Base-by-base conservation (phyloP, 768 basidiomycete species). In the Strobilomyces echinocephalus region DNA sequence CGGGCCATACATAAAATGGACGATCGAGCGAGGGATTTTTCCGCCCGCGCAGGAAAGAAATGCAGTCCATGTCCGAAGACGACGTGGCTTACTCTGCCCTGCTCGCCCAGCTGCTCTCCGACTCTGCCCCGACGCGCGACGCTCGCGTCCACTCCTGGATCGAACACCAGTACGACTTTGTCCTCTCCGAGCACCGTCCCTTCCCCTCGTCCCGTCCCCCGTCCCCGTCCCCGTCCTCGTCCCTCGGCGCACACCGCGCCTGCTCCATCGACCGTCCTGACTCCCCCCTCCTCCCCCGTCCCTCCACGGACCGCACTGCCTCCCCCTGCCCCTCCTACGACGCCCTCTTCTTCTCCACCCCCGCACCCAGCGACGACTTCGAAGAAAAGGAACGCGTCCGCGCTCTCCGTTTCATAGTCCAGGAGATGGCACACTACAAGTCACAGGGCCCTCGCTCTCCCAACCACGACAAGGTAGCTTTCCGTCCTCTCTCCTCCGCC, bases 131-230 rank as follows among this genome's bases (percentile, higher is more conserved):
- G 0, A 36, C 62, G 0, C 69, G 68, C 58, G 60, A 69, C 6
- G 65, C 67, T 0, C 63, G 68, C 8, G 64, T 69, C 0, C 69
- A 69, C 38, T 71, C 68, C 1, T 69, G 68, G 68, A 69, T 69
- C 21, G 68, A 69, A 40, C 69, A 71, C 28, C 68, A 69, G n/a
- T 69, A 69, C 46, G 69, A 69, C 60, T 69, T 69, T 63, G 68
- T 62, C 16, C 54, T 69, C 30, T 61, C 68, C 2, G 68, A 69
- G n/a, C 63, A 60, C 2, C 1, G 41, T 2, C 52, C 63, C 34
- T 12, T 30, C 12, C 53, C 43, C 20, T 38, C 51, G 2, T 56
- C 64, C 2, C 64, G 55, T 11, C 41, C 61, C 0, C 61, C 69
- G 1, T 68, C 68, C 0, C 67, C 68, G 0, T 68, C 69, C 0